Conservation (phyloP, 108 stramenopile genomes). For the Cylindrotheca fusiformis region DNA sequence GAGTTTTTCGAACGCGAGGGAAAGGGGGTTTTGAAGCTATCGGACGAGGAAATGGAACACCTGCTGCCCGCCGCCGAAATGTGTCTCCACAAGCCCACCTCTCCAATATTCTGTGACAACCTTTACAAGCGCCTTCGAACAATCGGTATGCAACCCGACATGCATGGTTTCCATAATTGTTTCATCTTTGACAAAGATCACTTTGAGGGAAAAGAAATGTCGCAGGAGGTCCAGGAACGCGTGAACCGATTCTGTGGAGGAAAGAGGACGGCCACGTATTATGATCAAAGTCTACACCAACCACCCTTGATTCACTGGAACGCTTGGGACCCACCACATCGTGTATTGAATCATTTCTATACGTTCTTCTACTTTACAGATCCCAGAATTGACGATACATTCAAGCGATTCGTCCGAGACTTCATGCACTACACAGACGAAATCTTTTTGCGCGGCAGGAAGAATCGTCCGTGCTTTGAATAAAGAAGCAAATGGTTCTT, state of each 20-base stretch:
- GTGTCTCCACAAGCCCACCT: slow-evolving; percentile 19
- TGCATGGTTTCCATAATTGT: slow-evolving; percentile 42
- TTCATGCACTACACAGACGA: slow-evolving; percentile 80
- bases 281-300: slow-evolving; percentile 33
- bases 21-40: slow-evolving; percentile 14
- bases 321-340: slow-evolving; percentile 34
- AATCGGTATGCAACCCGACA: slow-evolving; percentile 33
- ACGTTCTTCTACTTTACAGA: slow-evolving; percentile 79
- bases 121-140: slow-evolving; percentile 25
- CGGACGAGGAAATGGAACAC: slow-evolving; percentile 22
- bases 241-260: slow-evolving; percentile 51
- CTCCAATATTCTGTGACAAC: slow-evolving; percentile 31
- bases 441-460: slow-evolving; percentile 84
- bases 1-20: slow-evolving; percentile 53
- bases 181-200: slow-evolving; percentile 63
- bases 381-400: slow-evolving; percentile 59
- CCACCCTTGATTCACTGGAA: slow-evolving; percentile 77
- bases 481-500: slow-evolving; percentile 47
- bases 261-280: slow-evolving; percentile 34
- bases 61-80: slow-evolving; percentile 27
- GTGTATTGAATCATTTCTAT: slow-evolving; percentile 84
- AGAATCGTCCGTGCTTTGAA: slow-evolving; percentile 70
- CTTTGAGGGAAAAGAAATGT: slow-evolving; percentile 30
- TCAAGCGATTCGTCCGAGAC: slow-evolving; percentile 79
- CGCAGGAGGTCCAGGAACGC: slow-evolving; percentile 35